Conservation (phyloP, 2,329 filamentous ascomycete species). For the Pestalotiopsis sp. region DNA sequence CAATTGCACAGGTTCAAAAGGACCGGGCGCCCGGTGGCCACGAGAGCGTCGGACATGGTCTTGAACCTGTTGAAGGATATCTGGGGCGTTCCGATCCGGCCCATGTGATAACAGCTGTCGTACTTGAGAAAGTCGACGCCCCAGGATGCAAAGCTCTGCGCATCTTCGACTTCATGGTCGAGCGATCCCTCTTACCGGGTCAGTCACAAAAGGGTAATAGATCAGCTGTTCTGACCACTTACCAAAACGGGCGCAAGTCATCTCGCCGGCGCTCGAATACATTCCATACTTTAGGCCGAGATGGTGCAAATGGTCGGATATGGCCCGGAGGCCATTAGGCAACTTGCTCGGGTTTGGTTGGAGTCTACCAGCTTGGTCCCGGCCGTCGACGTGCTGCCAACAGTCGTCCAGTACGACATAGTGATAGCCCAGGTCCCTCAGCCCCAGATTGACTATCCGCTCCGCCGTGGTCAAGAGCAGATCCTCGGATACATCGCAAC, state of each 20-base stretch:
- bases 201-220: background rate
- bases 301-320: constrained; percentile 35
- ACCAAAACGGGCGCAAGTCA: constrained; percentile 51
- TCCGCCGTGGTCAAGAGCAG: constrained; percentile 14
- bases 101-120: constrained; percentile 44
- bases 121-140: constrained; percentile 55
- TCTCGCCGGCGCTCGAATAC: constrained; percentile 41
- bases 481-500: constrained; percentile 19
- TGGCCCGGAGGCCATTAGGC: constrained; percentile 34
- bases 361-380: constrained; percentile 3
- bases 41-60: constrained; percentile 34
- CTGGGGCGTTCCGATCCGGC: constrained; percentile 24
- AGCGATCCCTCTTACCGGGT: constrained; percentile 39
- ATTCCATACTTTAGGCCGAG: constrained; percentile 39
- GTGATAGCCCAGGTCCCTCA: constrained; percentile 17
- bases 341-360: constrained; percentile 27
- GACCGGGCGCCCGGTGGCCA: constrained; percentile 30
- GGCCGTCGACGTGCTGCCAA: constrained; percentile 13
- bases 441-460: constrained; percentile 14
- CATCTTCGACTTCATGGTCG: constrained; percentile 53
- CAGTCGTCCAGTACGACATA: constrained; percentile 20
- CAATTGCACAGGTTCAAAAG: constrained; percentile 35
- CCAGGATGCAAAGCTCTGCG: constrained; percentile 51
- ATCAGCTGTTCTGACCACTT: background rate
- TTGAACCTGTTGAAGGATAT: constrained; percentile 30